Evolutionary conservation across 768 basidiomycete genomes (phyloP), one percentile per base, ranked within the genome.

Genomic region (Suillus hirtellus): DNA sequence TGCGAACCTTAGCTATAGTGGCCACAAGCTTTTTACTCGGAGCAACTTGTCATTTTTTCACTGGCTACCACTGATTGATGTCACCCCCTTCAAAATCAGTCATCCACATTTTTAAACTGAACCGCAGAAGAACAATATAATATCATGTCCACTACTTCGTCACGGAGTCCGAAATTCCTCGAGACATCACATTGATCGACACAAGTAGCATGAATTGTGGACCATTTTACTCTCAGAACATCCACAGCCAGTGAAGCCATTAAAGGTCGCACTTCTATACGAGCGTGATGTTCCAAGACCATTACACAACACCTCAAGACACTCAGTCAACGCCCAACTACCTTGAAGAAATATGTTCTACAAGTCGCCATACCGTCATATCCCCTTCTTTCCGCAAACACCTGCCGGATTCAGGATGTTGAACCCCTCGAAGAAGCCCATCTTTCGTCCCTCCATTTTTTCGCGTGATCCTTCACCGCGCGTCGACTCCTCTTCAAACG

Each of bases 341-440:
- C 53, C 46, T 24, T 61, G 17, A 52, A 63, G 27, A 55, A 56
- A 19, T 21, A 64, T 76, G 74, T 71, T 67, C 38, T 58, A 60
- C 15, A 66, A 64, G 34, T 52, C 50, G 11, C 65, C 63, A 27
- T 52, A 43, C 31, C 35, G 65, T 53, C 72, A 64, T 38, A 19
- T 67, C 46, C 43, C 69, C n/a, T 67, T 53, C 19, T 54, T 53
- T 38, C 14, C 43, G 11, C 60, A 65, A 44, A 50, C 53, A 46
- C 60, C 73, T 72, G 68, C 75, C 66, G 72, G 73, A 14, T 31
- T 69, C 71, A 74, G 72, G 69, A 42, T 71, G 37, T 40, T 47
- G 15, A 63, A 70, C 52, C 65, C 62, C 19, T 43, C 42, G 38
- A 61, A 63, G 27, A 46, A 63, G 17, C 66, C 56, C 31, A 68